A percentile compares a stretch with the other conserved stretches of the same genome.
Conservation (phyloP, 2,329 filamentous ascomycete genomes). For the Aspergillus udagawae region DNA sequence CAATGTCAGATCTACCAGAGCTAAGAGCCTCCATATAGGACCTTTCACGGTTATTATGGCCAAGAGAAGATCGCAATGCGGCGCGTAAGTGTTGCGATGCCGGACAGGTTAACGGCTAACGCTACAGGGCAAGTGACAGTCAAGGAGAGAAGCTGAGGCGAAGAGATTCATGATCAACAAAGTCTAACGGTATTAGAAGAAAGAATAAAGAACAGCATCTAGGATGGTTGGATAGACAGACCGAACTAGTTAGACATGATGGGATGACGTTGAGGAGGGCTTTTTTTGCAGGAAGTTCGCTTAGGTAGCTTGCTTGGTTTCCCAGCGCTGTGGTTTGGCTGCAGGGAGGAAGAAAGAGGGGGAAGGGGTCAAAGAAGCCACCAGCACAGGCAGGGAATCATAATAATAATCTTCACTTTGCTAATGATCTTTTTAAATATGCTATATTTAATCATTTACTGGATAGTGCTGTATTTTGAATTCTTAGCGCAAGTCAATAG, state of each 20-base stretch:
- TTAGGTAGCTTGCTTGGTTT: slow-evolving; percentile 16
- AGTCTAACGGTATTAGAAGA: neutral
- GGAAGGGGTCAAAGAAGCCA: slow-evolving; percentile 4
- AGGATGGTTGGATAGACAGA: neutral
- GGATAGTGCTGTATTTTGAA: neutral
- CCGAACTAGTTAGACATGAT: neutral
- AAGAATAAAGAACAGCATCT: neutral
- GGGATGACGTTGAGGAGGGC: neutral
- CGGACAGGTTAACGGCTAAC: slow-evolving; percentile 6
- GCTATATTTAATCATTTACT: neutral
- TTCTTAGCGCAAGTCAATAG: neutral
- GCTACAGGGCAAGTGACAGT: slow-evolving; percentile 2
- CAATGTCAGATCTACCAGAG: neutral
- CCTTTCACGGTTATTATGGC: neutral
- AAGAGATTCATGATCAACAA: neutral
- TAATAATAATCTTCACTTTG: no score
- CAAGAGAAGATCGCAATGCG: neutral
- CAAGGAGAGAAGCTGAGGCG: neutral
- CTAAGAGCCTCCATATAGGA: neutral
- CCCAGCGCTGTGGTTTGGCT: slow-evolving; percentile 31
- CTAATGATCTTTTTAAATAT: neutral
- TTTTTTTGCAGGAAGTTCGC: neutral
- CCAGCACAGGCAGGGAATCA: neutral
- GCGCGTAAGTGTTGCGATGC: neutral
- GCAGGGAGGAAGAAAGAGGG: slow-evolving; percentile 22